A percentile compares a stretch with the other conserved stretches of the same genome.
phyloP scores from a whole-genome alignment of 139 green algal species.

The Chlamydomonas incerta region DNA sequence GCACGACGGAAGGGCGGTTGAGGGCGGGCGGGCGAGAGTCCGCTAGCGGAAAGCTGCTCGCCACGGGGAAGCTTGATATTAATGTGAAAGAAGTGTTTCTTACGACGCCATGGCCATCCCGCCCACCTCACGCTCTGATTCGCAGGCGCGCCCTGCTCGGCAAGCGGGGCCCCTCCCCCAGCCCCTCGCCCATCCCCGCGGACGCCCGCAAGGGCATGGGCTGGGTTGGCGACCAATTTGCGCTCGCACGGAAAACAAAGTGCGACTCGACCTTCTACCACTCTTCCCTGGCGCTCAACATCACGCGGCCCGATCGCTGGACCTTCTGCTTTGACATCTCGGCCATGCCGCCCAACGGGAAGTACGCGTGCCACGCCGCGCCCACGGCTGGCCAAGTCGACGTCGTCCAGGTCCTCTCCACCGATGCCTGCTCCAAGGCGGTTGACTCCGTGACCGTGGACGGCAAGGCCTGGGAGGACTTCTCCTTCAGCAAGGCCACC shows the following conservation, averaged over 20 bases:
- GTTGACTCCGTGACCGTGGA: not conserved
- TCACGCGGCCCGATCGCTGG: not conserved
- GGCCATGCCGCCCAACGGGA: not conserved
- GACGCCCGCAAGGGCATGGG: constrained; percentile 3
- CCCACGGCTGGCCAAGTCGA: not conserved
- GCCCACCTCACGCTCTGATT: too few relatives aligned
- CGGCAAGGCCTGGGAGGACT: not conserved
- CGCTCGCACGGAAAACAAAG: not conserved
- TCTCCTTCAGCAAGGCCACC: not conserved
- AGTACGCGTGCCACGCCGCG: not conserved
- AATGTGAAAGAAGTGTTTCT: too few relatives aligned
- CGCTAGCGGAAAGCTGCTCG: too few relatives aligned
- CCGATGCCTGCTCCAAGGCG: not conserved
- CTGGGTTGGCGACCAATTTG: not conserved
- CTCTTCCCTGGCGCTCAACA: constrained; percentile 11
- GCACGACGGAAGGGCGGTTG: too few relatives aligned
- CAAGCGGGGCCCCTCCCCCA: not conserved
- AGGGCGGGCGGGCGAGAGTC: too few relatives aligned
- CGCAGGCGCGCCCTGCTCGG: not conserved
- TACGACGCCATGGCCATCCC: too few relatives aligned
- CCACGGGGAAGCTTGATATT: too few relatives aligned
- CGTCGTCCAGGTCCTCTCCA: not conserved
- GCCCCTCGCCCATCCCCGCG: too few relatives aligned
- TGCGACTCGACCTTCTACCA: constrained; percentile 11
- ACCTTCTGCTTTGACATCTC: constrained; percentile 4